These are phyloP conservation scores for Aegilops tauschii DNA, from an alignment of 176 grass and related monocot species.

Conservation along the genomic window DNA sequence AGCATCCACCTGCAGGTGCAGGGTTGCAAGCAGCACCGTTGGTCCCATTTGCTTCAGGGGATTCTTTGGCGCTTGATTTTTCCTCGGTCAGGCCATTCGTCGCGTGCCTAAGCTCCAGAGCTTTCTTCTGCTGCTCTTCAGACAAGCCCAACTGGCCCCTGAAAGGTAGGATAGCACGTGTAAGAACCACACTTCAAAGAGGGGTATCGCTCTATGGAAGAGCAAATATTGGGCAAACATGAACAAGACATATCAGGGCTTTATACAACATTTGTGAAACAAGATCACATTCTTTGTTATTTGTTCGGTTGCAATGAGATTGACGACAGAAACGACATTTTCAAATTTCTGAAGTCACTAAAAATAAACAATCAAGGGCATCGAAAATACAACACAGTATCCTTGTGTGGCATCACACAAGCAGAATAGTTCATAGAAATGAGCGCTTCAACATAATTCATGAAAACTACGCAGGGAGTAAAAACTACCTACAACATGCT, in stretches of 20 bases:
- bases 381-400: background rate
- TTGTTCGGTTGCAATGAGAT: background rate
- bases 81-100: slow-evolving; percentile 34
- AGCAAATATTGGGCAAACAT: slow-evolving; percentile 1
- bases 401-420: background rate
- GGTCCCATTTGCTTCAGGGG: slow-evolving; percentile 31
- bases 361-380: slow-evolving; percentile 9
- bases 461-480: background rate
- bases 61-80: slow-evolving; percentile 34
- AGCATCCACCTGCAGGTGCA: slow-evolving; percentile 47
- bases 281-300: background rate
- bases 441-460: slow-evolving; percentile 6
- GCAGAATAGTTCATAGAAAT: background rate
- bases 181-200: slow-evolving; percentile 19
- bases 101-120: slow-evolving; percentile 47
- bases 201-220: background rate
- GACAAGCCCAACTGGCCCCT: slow-evolving; percentile 95
- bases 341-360: slow-evolving; percentile 8
- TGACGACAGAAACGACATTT: background rate
- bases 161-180: slow-evolving; percentile 11
- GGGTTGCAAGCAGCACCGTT: background rate
- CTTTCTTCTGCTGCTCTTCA: slow-evolving; percentile 83
- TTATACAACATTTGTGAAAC: background rate
- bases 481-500: slow-evolving; percentile 8
- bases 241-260: slow-evolving; percentile 7